phyloP scores from a whole-genome alignment of 208 protist species.

The Giardia muris region DNA sequence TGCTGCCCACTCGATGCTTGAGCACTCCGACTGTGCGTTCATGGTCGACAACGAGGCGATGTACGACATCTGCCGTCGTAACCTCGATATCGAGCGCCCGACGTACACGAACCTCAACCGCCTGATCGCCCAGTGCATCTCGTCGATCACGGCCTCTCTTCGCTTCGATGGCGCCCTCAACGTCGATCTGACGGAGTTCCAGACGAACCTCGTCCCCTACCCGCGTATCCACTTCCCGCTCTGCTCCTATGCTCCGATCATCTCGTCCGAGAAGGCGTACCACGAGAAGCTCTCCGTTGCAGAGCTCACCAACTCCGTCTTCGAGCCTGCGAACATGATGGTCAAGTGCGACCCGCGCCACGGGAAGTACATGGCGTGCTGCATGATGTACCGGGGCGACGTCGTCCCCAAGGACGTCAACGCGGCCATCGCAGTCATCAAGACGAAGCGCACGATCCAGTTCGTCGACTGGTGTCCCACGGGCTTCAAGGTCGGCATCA shows the following conservation, averaged over 20 bases:
- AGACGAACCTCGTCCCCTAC: constrained; percentile 58
- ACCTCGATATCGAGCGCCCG: constrained; percentile 51
- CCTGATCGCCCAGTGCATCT: constrained; percentile 50
- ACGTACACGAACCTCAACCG: constrained; percentile 60
- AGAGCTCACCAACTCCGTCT: constrained; percentile 55
- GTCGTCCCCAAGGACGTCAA: constrained; percentile 58
- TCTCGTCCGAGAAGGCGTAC: constrained; percentile 55
- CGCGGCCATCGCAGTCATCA: constrained; percentile 52
- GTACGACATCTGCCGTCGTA: constrained; percentile 50
- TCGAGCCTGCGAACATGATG: constrained; percentile 55
- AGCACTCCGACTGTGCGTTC: constrained; percentile 50
- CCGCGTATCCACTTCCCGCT: constrained; percentile 54
- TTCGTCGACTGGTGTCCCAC: constrained; percentile 58
- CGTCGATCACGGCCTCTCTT: constrained; percentile 56
- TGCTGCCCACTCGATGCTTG: constrained; percentile 49
- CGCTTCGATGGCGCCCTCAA: constrained; percentile 55
- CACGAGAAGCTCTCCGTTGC: constrained; percentile 54
- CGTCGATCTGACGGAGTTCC: constrained; percentile 58
- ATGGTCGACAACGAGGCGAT: constrained; percentile 55
- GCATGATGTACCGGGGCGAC: constrained; percentile 58
- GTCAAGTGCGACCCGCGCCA: constrained; percentile 54
- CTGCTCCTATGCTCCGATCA: constrained; percentile 50
- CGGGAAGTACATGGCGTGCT: constrained; percentile 60
- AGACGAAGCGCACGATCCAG: constrained; percentile 56
- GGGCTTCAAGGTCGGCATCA: constrained; percentile 74